Evolutionary conservation across 2,329 filamentous ascomycete genomes (phyloP).

Genomic region (Colletotrichum melonis): DNA sequence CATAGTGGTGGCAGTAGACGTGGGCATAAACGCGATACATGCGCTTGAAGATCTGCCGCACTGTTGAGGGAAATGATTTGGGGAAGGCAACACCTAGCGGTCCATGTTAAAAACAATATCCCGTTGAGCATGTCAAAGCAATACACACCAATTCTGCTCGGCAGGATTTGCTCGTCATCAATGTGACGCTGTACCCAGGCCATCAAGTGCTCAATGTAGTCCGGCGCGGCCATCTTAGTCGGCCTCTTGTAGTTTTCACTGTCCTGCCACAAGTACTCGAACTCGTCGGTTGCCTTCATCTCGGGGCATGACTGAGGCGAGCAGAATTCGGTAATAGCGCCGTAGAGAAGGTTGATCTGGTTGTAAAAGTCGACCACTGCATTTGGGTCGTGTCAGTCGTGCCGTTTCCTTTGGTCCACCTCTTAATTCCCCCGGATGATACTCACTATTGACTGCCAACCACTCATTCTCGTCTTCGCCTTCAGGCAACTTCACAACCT

Average conservation of each 20-base stretch:
- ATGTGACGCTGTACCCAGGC: constrained; percentile 95
- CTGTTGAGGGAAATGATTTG: constrained; percentile 87
- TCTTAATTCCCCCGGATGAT: neutral
- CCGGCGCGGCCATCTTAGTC: constrained; percentile 97
- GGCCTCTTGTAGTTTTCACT: constrained; percentile 92
- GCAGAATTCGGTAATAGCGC: constrained; percentile 99
- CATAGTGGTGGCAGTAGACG: constrained; percentile 99
- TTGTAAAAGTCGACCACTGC: constrained; percentile 99
- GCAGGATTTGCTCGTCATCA: constrained; percentile 94
- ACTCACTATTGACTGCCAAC: constrained; percentile 93
- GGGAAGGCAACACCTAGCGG: constrained; percentile 87
- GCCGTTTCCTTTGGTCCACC: neutral
- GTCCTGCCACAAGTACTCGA: constrained; percentile 99
- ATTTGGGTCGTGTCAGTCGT: constrained; percentile 40
- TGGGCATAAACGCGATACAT: constrained; percentile 99
- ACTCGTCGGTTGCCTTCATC: constrained; percentile 99
- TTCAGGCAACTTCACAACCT: constrained; percentile 96
- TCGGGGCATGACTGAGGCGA: constrained; percentile 96
- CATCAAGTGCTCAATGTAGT: constrained; percentile 98
- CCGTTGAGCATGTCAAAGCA: neutral
- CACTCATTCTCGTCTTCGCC: constrained; percentile 98
- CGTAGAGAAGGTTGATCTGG: constrained; percentile 98
- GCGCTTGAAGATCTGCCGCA: constrained; percentile 98
- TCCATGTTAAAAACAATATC: constrained; percentile 26
- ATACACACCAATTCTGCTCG: constrained; percentile 83